Evolutionary conservation across 1,284 basidiomycete species (phyloP).

Genomic region (Pascua guehoae): DNA sequence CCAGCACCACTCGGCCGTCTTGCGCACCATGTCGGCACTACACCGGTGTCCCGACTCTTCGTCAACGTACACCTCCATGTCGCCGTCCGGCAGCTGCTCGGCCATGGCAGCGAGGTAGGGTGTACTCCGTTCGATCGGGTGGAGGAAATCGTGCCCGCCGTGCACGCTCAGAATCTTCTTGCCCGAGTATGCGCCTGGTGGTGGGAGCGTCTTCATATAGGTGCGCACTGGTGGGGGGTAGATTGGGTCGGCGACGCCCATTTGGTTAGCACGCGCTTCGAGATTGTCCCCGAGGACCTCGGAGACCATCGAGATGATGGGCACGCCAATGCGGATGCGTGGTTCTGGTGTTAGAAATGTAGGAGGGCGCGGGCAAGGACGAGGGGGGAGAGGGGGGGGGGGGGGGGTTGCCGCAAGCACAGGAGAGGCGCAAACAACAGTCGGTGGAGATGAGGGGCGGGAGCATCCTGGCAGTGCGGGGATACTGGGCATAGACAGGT

Average conservation of each 20-base stretch:
- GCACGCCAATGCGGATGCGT: conserved; percentile 65
- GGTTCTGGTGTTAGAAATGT: conserved; percentile 54
- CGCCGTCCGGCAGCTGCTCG: not conserved
- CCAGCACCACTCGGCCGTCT: conserved; percentile 7
- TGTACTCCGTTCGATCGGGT: conserved; percentile 26
- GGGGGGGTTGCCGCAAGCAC: too few species aligned
- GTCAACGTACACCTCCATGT: conserved; percentile 3
- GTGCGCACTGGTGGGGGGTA: conserved; percentile 51
- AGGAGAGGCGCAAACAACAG: too few species aligned
- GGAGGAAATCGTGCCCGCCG: conserved; percentile 48
- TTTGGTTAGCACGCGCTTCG: conserved; percentile 13
- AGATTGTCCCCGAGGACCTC: conserved; percentile 59
- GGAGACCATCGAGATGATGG: conserved; percentile 69
- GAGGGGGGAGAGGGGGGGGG: too few species aligned
- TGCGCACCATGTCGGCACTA: conserved; percentile 6
- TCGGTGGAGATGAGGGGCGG: too few species aligned
- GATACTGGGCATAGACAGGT: too few species aligned
- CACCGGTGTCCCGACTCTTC: conserved; percentile 4
- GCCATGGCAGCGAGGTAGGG: not conserved
- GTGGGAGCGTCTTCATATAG: conserved; percentile 56
- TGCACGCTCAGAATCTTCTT: conserved; percentile 70
- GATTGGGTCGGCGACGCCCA: conserved; percentile 55
- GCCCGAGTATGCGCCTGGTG: conserved; percentile 54
- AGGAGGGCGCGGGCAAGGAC: too few species aligned
- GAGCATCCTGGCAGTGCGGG: too few species aligned